Evolutionary conservation across 1,284 basidiomycete species (phyloP).

Genomic region (Ganoderma sinense): DNA sequence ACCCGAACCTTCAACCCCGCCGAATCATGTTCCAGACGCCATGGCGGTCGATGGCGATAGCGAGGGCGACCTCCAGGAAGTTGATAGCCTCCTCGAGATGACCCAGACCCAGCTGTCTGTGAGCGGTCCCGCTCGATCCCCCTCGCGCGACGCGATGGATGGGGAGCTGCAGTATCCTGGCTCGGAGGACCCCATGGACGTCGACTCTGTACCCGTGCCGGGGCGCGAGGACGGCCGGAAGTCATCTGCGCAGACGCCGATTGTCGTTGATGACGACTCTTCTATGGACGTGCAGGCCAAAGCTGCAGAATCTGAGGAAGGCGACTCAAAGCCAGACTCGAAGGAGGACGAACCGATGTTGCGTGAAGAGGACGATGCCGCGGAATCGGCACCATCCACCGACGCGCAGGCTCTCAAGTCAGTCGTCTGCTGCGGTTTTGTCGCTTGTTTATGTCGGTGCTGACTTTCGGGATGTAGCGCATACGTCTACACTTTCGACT

Average conservation of each 20-base stretch:
- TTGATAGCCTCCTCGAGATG: constrained; percentile 34
- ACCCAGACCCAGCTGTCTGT: constrained; percentile 20
- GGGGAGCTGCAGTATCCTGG: constrained; percentile 31
- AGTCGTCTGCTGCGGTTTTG: background rate
- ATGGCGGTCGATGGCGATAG: constrained; percentile 27
- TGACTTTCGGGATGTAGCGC: constrained; percentile 53
- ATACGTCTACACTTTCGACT: constrained; percentile 89
- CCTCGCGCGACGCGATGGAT: constrained; percentile 4
- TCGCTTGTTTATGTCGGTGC: background rate
- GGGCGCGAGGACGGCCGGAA: constrained; percentile 10
- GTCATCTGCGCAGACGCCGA: constrained; percentile 10
- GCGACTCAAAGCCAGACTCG: background rate
- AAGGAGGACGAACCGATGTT: background rate
- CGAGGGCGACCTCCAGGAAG: constrained; percentile 34
- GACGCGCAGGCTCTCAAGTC: constrained; percentile 11
- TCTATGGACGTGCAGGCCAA: background rate
- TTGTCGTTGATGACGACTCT: constrained; percentile 21
- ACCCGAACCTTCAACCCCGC: constrained; percentile 5
- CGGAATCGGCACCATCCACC: background rate
- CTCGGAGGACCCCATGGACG: constrained; percentile 29
- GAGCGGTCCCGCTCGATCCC: background rate
- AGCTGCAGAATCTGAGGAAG: background rate
- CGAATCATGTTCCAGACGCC: background rate
- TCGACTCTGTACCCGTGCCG: constrained; percentile 16
- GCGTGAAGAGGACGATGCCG: background rate